Evolutionary conservation across 495 filamentous ascomycete species (phyloP).

Genomic region (Trichoderma erinaceum): DNA sequence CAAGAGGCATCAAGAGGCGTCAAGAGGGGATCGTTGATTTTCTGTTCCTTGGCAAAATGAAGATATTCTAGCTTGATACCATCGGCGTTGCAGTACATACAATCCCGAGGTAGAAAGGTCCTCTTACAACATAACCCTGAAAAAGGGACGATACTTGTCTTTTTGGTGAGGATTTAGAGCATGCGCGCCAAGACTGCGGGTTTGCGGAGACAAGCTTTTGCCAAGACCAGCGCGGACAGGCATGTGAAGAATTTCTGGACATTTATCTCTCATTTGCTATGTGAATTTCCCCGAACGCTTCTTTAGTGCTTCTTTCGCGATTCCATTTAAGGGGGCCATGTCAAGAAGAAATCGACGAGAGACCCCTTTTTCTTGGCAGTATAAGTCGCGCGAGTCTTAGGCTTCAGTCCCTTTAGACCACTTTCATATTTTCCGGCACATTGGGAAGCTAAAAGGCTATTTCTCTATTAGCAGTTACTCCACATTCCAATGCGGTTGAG

Average conservation of each 20-base stretch:
- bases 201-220: slow-evolving; percentile 11
- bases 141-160: neutral
- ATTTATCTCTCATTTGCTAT: neutral
- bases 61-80: neutral
- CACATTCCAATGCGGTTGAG: neutral
- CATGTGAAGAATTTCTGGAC: neutral
- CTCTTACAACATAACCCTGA: no score
- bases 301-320: no score
- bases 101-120: no score
- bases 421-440: no score
- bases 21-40: neutral
- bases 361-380: no score
- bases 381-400: no score
- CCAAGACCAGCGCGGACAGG: neutral
- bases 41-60: neutral
- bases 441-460: no score
- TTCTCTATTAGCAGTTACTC: neutral
- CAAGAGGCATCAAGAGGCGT: slow-evolving; percentile 9
- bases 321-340: no score
- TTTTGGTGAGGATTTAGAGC: slow-evolving; percentile 1
- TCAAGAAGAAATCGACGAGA: no score
- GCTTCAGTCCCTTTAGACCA: no score
- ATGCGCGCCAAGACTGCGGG: slow-evolving; percentile 6
- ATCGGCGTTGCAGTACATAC: neutral
- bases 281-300: no score